Evolutionary conservation across 495 filamentous ascomycete genomes (phyloP).

Genomic region (Clohesyomyces aquaticus): DNA sequence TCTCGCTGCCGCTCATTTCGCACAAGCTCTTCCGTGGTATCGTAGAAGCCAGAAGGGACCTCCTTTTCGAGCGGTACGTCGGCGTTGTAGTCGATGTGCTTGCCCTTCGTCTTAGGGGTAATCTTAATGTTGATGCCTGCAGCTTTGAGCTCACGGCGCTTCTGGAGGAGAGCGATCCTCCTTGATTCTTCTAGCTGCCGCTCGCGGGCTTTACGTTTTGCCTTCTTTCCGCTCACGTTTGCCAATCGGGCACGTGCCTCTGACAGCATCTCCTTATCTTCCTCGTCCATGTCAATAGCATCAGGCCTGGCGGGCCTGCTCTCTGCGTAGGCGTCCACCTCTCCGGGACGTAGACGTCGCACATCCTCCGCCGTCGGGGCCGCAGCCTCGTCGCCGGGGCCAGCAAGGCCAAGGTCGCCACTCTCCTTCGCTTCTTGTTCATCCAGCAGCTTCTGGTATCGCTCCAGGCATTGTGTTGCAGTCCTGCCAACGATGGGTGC

Average conservation of each 20-base stretch:
- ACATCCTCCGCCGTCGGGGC: slow-evolving; percentile 95
- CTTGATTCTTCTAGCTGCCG: slow-evolving; percentile 93
- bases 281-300: slow-evolving; percentile 96
- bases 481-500: slow-evolving; percentile 95
- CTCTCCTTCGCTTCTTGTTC: slow-evolving; percentile 92
- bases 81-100: slow-evolving; percentile 99
- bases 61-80: slow-evolving; percentile 97
- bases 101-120: slow-evolving; percentile 78
- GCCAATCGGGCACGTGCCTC: slow-evolving; percentile 94
- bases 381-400: slow-evolving; percentile 83
- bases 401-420: slow-evolving; percentile 79
- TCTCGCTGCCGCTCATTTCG: slow-evolving; percentile 86
- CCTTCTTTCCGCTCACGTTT: slow-evolving; percentile 98
- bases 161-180: slow-evolving; percentile 85
- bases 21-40: slow-evolving; percentile 78
- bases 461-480: slow-evolving; percentile 93
- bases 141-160: slow-evolving; percentile 93
- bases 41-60: slow-evolving; percentile 87
- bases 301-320: slow-evolving; percentile 96
- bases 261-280: slow-evolving; percentile 99
- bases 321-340: slow-evolving; percentile 94
- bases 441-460: slow-evolving; percentile 94
- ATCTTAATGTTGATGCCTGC: slow-evolving; percentile 98
- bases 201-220: slow-evolving; percentile 95
- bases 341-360: slow-evolving; percentile 79